Base-by-base conservation (phyloP, 306 rosid genomes). In the Pueraria montana region DNA sequence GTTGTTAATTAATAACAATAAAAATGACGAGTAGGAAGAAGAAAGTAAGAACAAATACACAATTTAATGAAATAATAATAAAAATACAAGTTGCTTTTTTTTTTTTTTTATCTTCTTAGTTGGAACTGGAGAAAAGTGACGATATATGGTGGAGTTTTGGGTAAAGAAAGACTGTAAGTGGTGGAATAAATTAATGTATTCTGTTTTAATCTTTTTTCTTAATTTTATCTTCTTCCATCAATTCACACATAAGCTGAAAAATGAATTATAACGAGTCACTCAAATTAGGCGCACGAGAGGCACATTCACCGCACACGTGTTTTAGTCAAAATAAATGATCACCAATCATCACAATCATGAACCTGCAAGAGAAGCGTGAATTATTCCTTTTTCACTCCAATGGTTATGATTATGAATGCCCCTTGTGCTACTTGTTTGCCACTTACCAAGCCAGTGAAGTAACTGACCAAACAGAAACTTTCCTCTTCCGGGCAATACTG, bases 321-420 rank as follows among this genome's bases (percentile, higher is more conserved):
- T 72, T 34, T 42, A 49, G 86, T 81, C 88, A 81, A 88, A 65
- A 77, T 74, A 78, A 45, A 75, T 80, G 20, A 90, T 76, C 55
- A 45, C 69, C 83, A 88, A 88, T 84, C 56, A 90, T 88, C 82
- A 82, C 82, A 84, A 80, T 76, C 59, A 63, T 72, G 83, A 84
- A 75, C 76, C 83, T 72, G 78, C 77, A 59, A 76, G 34, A 38
- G 64, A 80, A 71, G 86, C 20, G 68, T 77, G 87, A 72, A 86
- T 79, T 8, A 48, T 84, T 46, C 76, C 72, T 10, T 76, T 65
- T 74, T 65, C 45, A 73, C 30, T 74, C 42, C 68, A 2, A 43
- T 81, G 55, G 70, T 30, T 71, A 86, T 82, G 63, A 78, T 63
- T 82, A 79, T 69, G 67, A 79, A 74, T 61, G 64, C 43, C 17